Conservation (phyloP, 169 alveolate species). For the Cryptosporidium sp. region DNA sequence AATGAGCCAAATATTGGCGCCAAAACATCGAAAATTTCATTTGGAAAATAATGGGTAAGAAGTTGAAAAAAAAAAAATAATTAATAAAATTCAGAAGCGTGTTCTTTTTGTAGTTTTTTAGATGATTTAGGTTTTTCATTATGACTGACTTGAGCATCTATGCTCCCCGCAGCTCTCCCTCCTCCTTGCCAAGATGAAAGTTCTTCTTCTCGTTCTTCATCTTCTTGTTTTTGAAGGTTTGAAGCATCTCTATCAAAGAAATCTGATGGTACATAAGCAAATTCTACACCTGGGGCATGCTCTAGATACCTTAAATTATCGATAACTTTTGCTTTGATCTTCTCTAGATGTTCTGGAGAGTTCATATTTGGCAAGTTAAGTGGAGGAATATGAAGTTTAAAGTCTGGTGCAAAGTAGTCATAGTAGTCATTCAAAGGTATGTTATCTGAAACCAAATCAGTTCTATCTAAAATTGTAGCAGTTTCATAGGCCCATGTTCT, state of each 20-base stretch:
- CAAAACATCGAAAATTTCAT: not conserved
- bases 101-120: conserved; percentile 53
- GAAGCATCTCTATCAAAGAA: conserved; percentile 83
- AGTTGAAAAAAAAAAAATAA: too few species aligned
- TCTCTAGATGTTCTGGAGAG: conserved; percentile 93
- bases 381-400: conserved; percentile 93
- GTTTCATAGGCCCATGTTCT: conserved; percentile 99
- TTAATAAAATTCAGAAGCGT: conserved; percentile 45
- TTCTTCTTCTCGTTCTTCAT: conserved; percentile 58
- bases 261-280: conserved; percentile 91
- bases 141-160: not conserved
- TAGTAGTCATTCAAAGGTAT: conserved; percentile 95
- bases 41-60: too few species aligned
- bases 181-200: conserved; percentile 56
- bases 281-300: conserved; percentile 95
- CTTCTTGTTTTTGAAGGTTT: conserved; percentile 44
- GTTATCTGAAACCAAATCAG: conserved; percentile 90
- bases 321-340: conserved; percentile 89
- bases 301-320: conserved; percentile 94
- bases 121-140: conserved; percentile 26
- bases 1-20: not conserved
- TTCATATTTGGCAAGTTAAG: conserved; percentile 92
- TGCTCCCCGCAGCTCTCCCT: conserved; percentile 20
- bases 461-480: conserved; percentile 91
- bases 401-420: conserved; percentile 97